These are phyloP conservation scores for Lasiodiplodia gonubiensis DNA, from an alignment of 2,329 filamentous ascomycete genomes.

Conservation along the genomic window DNA sequence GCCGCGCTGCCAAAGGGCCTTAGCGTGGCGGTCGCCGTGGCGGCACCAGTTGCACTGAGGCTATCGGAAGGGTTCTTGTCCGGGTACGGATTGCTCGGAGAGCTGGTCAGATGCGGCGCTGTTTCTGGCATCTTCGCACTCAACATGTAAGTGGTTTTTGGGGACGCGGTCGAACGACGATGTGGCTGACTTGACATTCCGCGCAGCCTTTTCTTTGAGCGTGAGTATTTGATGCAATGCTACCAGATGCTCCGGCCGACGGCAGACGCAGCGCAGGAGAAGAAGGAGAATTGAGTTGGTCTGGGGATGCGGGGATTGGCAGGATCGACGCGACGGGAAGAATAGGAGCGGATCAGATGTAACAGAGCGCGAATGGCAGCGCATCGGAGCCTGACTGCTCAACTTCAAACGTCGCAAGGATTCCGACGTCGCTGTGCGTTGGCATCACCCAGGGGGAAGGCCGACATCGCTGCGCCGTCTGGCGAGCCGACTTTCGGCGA, in stretches of 20 bases:
- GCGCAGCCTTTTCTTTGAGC: constrained; percentile 38
- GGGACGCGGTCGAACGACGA: not conserved
- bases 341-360: not conserved
- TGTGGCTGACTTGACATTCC: not conserved
- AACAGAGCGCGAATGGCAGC: not conserved
- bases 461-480: constrained; percentile 15
- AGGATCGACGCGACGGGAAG: not conserved
- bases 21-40: constrained; percentile 44
- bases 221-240: constrained; percentile 41
- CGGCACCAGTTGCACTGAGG: constrained; percentile 46
- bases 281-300: constrained; percentile 18
- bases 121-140: constrained; percentile 45
- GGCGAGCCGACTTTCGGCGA: constrained; percentile 23
- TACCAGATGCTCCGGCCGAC: constrained; percentile 40
- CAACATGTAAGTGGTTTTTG: constrained; percentile 43
- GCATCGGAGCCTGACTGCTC: not conserved
- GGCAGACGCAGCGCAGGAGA: constrained; percentile 17
- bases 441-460: not conserved
- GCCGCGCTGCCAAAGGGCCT: constrained; percentile 39
- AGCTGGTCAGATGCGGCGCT: constrained; percentile 46
- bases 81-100: constrained; percentile 49
- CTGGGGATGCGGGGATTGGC: not conserved
- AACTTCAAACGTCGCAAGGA: constrained; percentile 25
- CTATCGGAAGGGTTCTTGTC: constrained; percentile 37
- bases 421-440: constrained; percentile 17